Evolutionary conservation across 805 yeast species (phyloP), one percentile per base, ranked within the genome.

Genomic region (Ogataea ganodermae): DNA sequence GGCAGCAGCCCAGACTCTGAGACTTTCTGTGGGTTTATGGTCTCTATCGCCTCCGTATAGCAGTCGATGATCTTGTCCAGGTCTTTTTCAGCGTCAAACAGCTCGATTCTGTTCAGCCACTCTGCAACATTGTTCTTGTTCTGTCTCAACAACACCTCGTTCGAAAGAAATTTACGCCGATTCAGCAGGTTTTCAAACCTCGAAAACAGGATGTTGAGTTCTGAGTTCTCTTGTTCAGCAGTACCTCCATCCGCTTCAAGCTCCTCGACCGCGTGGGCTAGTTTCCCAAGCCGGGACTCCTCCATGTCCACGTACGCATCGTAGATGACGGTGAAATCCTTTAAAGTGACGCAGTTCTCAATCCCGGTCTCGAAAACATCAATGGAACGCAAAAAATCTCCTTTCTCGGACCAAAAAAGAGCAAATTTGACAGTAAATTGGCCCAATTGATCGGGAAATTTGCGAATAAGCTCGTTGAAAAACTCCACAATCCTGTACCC

Each of bases 81-180:
- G 20, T 75, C 71, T 2, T 56, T 58, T 4, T 67, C 61, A 3
- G 68, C 57, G 14, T 73, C 72, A 52, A 71, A 74, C 1, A 85
- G 53, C 0, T 69, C 67, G 0, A 81, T 73, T 45, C 96, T 71
- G 42, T 78, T 78, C 35, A 82, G 64, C 97, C 97, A 92, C 44
- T 74, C 76, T 23, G 72, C 75, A 3, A 87, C 78, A 49, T 79
- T 76, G 57, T 88, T 78, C 1, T 78, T 69, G 56, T 83, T 77
- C 54, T 80, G 84, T 35, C 86, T 72, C 4, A 90, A 57, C 49
- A 78, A 70, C 23, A 89, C 80, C 57, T 89, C 95, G 59, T 79
- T 89, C 10, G 86, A 56, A 36, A 83, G 61, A 26, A 85, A 62
- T 1, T 78, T 73, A 52, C 94, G 73, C 12, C 75, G 60, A n/a